Evolutionary conservation across 352 stramenopile species (phyloP).

Genomic region (Pythium phragmiticola): DNA sequence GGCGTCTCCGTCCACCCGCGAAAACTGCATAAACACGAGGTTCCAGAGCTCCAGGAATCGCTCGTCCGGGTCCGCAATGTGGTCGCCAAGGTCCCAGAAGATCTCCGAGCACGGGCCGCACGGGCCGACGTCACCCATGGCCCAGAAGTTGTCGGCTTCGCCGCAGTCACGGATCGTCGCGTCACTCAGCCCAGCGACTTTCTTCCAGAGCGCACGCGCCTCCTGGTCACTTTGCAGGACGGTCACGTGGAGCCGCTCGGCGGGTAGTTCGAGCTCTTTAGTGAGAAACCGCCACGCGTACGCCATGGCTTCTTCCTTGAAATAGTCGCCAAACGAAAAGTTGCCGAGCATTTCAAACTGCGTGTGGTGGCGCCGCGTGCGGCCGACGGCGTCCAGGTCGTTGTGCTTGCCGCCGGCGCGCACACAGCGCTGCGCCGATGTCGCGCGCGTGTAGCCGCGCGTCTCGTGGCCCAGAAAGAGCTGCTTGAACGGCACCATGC

Average conservation of each 20-base stretch:
- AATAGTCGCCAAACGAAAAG: conserved; percentile 99
- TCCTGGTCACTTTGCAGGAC: conserved; percentile 5
- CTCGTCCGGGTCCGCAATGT: conserved; percentile 92
- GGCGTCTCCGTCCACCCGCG: conserved; percentile 88
- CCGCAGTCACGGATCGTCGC: conserved; percentile 1
- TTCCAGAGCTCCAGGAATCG: conserved; percentile 97
- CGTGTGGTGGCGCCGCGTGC: conserved; percentile 99
- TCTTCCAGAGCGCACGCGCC: conserved; percentile 6
- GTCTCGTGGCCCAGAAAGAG: conserved; percentile 99
- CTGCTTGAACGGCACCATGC: conserved; percentile 99
- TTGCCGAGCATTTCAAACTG: conserved; percentile 99
- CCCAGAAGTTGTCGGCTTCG: conserved; percentile 97
- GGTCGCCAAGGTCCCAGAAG: conserved; percentile 93
- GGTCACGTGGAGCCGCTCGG: conserved; percentile 4
- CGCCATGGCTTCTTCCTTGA: conserved; percentile 92
- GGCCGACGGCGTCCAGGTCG: conserved; percentile 98
- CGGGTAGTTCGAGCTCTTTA: neutral
- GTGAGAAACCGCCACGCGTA: conserved; percentile 12
- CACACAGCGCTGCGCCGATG: conserved; percentile 99
- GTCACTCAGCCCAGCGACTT: conserved; percentile 8
- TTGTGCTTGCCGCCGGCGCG: conserved; percentile 99
- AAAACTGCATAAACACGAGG: conserved; percentile 97
- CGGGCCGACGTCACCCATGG: conserved; percentile 99
- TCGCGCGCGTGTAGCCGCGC: conserved; percentile 87
- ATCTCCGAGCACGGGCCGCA: conserved; percentile 99